Conservation (phyloP, 345 rosid genomes). For the Xanthoceras sorbifolium region DNA sequence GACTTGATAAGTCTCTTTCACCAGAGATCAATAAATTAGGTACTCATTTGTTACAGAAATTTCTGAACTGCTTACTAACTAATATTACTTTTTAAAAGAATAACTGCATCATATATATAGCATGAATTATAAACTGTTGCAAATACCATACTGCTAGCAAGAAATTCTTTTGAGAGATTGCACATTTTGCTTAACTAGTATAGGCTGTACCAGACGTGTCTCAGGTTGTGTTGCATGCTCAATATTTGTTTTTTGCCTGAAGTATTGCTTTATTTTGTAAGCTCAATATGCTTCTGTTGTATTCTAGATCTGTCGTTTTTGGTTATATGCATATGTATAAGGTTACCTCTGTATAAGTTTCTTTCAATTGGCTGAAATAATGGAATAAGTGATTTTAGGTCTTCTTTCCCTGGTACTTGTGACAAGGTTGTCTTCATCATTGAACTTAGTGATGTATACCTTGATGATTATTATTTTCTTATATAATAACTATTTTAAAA, state of each 20-base stretch:
- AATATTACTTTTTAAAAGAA: not conserved
- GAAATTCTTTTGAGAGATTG: not conserved
- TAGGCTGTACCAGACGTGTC: not conserved
- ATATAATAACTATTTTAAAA: not conserved
- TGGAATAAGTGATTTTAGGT: not conserved
- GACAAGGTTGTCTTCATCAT: not conserved
- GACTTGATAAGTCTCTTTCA: not conserved
- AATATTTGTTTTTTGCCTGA: conserved; percentile 1
- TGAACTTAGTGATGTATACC: not conserved
- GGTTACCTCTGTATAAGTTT: not conserved
- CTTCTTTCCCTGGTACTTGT: not conserved
- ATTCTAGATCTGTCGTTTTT: not conserved
- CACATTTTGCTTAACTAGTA: not conserved
- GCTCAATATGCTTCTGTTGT: not conserved
- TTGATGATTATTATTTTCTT: not conserved
- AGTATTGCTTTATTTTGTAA: not conserved
- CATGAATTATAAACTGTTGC: not conserved
- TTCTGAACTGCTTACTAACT: not conserved
- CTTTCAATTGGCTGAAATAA: not conserved
- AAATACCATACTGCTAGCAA: not conserved
- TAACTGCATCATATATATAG: not conserved
- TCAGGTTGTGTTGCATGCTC: not conserved
- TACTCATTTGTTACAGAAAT: conserved; percentile 1
- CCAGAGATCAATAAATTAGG: not conserved
- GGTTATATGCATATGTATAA: not conserved